Evolutionary conservation across 768 basidiomycete species (phyloP).

Genomic region (Flagelloscypha sp.): DNA sequence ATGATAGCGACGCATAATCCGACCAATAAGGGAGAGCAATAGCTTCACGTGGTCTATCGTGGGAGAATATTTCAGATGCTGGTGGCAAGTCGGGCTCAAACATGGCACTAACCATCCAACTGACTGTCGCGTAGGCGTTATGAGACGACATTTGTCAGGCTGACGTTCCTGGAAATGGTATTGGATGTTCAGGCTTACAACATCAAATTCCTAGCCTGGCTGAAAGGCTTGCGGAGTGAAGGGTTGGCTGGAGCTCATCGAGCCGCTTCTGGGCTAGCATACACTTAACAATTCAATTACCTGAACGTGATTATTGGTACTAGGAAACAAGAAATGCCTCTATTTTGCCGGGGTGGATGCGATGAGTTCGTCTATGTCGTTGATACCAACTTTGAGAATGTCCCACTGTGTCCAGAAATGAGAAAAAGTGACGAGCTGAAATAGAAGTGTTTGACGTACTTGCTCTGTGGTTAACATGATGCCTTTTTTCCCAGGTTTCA

Average conservation of each 20-base stretch:
- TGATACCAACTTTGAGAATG: conserved; percentile 33
- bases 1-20: conserved; percentile 19
- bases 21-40: conserved; percentile 43
- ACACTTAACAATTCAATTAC: conserved; percentile 7
- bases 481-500: conserved; percentile 78
- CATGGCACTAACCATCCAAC: not conserved
- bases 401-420: conserved; percentile 40
- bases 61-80: conserved; percentile 44
- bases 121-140: conserved; percentile 41
- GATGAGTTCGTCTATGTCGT: conserved; percentile 47
- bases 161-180: conserved; percentile 35
- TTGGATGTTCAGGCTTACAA: conserved; percentile 57
- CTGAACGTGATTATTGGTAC: conserved; percentile 1
- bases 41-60: conserved; percentile 40
- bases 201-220: conserved; percentile 53
- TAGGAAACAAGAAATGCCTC: conserved; percentile 1
- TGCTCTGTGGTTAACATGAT: conserved; percentile 61
- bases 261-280: conserved; percentile 61
- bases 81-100: conserved; percentile 49
- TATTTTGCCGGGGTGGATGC: conserved; percentile 6
- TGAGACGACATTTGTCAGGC: conserved; percentile 37
- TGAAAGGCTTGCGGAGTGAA: conserved; percentile 47
- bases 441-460: conserved; percentile 25
- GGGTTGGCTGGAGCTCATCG: conserved; percentile 61
- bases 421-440: conserved; percentile 1